Percentiles rank a stretch among this genome's conserved stretches.
phyloP scores from a whole-genome alignment of 108 stramenopile genomes.

The Nannochloropsis granulata region DNA sequence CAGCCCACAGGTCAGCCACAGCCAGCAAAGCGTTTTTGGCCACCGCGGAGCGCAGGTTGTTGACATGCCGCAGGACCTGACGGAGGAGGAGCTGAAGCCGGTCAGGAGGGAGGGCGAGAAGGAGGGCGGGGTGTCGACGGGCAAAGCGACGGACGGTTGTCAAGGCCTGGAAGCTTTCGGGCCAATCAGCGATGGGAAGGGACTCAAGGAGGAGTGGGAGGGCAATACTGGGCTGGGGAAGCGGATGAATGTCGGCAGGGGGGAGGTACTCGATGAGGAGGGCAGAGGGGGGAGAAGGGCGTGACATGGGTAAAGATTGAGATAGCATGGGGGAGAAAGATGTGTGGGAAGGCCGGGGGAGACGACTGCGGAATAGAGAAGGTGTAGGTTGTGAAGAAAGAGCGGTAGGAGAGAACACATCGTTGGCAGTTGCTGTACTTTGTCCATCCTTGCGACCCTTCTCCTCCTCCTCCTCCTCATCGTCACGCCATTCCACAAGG shows the following conservation, averaged over 20 bases:
- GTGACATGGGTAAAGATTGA: neutral
- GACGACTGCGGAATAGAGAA: neutral
- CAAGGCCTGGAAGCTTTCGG: neutral
- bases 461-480: neutral
- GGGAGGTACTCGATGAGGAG: neutral
- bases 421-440: neutral
- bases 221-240: neutral
- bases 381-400: neutral
- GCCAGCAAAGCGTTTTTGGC: neutral
- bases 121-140: neutral
- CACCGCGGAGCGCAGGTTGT: neutral
- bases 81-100: neutral
- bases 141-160: neutral
- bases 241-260: neutral
- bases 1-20: neutral
- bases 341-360: neutral
- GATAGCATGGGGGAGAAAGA: neutral
- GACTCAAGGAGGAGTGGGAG: neutral
- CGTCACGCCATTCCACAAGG: neutral
- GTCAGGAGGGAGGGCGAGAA: neutral
- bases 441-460: neutral
- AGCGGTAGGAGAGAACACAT: neutral
- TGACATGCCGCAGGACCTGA: neutral
- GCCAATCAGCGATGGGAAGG: neutral
- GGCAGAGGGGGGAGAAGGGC: neutral